Evolutionary conservation across 257 asterid genomes (phyloP), one percentile per base, ranked within the genome.

Genomic region (Salvia miltiorrhiza): DNA sequence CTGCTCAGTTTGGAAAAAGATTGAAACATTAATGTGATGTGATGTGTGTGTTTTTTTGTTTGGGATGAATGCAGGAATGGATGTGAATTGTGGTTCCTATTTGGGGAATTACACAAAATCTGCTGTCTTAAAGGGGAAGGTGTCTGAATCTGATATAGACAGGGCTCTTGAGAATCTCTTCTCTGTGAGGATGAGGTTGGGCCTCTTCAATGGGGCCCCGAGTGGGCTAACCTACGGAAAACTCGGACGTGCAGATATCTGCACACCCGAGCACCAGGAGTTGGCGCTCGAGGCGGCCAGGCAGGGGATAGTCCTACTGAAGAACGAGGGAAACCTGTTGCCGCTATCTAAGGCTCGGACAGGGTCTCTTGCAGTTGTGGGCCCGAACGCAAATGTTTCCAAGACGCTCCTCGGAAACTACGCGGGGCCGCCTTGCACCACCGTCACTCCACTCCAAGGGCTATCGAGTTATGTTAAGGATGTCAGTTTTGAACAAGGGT

Each of bases 81-180:
- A 89, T 76, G 80, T 89, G 3, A 78, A 83, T 17, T 89, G 92
- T 32, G 96, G 95, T 23, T 30, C 78, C 1, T 82, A 80, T 69
- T 78, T 85, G 55, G 71, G 49, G 30, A 77, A 77, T 24, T 65
- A 87, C 65, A 87, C 90, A 6, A 82, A 76, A 72, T 76, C 87
- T 19, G 94, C 95, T n/a, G 33, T 90, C 8, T 41, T 69, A 12
- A 81, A 82, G 78, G 80, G 85, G 4, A 84, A 79, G 52, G 74
- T 87, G 67, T 56, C 81, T 8, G 87, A 81, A 76, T 73, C 85
- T 14, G 85, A 90, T 20, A 68, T 90, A 63, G 93, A 90, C 71
- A 81, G 87, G 67, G 93, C 96, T 45, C 87, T 90, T 9, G 19
- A 75, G 58, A 84, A 90, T 74, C 87, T 85, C 28, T 90, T 90